phyloP scores from a whole-genome alignment of 768 basidiomycete species.

The Kwoniella europaea region DNA sequence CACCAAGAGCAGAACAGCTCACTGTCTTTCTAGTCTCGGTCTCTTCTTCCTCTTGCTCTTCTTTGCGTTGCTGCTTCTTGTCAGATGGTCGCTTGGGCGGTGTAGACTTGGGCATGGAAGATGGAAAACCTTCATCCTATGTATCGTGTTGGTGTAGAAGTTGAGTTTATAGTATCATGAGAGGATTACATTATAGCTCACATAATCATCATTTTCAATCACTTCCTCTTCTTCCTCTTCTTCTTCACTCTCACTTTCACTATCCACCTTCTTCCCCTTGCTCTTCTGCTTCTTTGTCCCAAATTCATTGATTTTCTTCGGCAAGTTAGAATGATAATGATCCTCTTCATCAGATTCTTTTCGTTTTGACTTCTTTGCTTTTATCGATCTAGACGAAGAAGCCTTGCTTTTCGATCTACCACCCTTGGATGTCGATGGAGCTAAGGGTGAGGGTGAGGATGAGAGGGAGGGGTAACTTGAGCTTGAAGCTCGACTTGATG shows the following conservation, averaged over 20 bases:
- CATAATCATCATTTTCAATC: neutral
- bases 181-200: neutral
- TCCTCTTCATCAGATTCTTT: neutral
- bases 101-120: neutral
- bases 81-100: neutral
- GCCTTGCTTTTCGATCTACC: neutral
- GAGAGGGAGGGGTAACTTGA: slow-evolving; percentile 1
- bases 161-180: neutral
- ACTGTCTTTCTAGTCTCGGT: slow-evolving; percentile 1
- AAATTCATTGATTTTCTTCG: neutral
- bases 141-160: no score
- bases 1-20: neutral
- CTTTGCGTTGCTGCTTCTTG: neutral
- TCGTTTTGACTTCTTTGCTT: neutral
- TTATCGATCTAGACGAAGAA: neutral
- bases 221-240: slow-evolving; percentile 5
- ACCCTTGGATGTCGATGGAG: neutral
- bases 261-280: slow-evolving; percentile 4
- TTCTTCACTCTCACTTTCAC: neutral
- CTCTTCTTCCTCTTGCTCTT: slow-evolving; percentile 5
- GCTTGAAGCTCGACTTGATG: slow-evolving; percentile 2
- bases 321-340: neutral
- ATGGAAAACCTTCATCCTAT: neutral
- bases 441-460: neutral
- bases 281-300: neutral